Conservation (phyloP, 2,329 filamentous ascomycete genomes). For the Aspergillus oerlinghausenensis region DNA sequence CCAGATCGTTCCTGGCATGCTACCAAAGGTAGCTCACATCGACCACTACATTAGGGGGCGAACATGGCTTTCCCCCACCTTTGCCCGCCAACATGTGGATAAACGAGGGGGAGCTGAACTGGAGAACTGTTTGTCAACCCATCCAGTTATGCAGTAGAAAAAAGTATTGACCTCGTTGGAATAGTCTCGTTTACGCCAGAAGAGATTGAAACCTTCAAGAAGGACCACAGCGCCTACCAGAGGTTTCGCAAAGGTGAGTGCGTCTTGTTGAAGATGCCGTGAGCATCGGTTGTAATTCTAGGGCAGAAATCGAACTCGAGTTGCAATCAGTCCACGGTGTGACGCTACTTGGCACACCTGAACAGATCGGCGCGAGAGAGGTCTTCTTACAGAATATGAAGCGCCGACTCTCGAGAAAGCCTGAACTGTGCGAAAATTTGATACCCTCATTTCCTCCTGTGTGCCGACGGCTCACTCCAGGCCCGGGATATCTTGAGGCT, state of each 20-base stretch:
- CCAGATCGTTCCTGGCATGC: constrained; percentile 37
- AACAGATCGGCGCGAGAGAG: constrained; percentile 21
- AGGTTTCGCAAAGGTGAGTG: constrained; percentile 30
- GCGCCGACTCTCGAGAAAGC: constrained; percentile 29
- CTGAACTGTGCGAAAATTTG: constrained; percentile 32
- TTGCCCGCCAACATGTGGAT: constrained; percentile 26
- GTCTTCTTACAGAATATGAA: constrained; percentile 31
- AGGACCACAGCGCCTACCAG: constrained; percentile 27
- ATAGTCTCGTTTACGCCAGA: constrained; percentile 28
- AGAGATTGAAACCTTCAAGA: constrained; percentile 30
- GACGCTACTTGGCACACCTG: constrained; percentile 25
- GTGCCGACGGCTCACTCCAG: constrained; percentile 44
- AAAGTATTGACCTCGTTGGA: constrained; percentile 1
- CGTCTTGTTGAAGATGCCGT: not conserved
- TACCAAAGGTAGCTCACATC: constrained; percentile 37
- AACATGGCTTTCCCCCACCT: constrained; percentile 28
- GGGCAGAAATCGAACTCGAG: constrained; percentile 27
- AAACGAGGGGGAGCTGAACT: constrained; percentile 17
- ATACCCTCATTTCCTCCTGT: constrained; percentile 38
- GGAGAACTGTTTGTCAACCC: constrained; percentile 25
- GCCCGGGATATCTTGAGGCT: constrained; percentile 54
- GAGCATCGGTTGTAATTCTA: not conserved
- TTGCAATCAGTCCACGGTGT: constrained; percentile 29
- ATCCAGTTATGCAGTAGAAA: not conserved
- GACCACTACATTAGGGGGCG: constrained; percentile 32